These are phyloP conservation scores for Salix dunnii DNA, from an alignment of 345 rosid species.

Conservation along the genomic window DNA sequence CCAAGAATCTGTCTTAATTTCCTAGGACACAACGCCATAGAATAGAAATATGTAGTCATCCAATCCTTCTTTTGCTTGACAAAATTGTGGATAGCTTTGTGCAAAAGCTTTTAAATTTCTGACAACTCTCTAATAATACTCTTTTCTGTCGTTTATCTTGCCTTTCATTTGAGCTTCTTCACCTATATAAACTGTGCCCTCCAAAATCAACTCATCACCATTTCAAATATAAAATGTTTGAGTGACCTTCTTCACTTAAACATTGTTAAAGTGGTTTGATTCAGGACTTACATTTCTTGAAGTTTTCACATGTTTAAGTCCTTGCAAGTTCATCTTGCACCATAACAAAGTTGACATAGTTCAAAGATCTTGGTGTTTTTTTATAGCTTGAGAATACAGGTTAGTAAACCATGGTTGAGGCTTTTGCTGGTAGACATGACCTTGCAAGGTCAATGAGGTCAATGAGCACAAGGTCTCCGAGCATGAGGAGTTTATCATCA, in stretches of 20 bases:
- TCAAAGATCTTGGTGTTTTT: background rate
- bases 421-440: conserved; percentile 28
- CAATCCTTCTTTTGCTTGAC: conserved; percentile 3
- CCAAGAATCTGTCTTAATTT: background rate
- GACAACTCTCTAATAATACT: conserved; percentile 4
- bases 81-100: conserved; percentile 15
- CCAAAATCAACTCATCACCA: background rate
- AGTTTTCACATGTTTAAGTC: background rate
- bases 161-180: background rate
- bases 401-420: conserved; percentile 26
- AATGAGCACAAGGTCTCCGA: conserved; percentile 29
- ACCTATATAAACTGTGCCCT: conserved; percentile 12
- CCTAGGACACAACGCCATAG: background rate
- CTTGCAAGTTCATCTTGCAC: background rate
- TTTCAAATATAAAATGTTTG: background rate
- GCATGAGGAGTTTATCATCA: conserved; percentile 37
- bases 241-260: background rate
- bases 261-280: background rate
- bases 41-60: background rate
- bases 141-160: conserved; percentile 16
- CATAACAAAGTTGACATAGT: background rate
- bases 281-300: background rate
- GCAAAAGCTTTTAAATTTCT: background rate
- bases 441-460: conserved; percentile 22
- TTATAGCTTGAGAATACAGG: background rate